Evolutionary conservation across 495 filamentous ascomycete genomes (phyloP).

Genomic region (Lasiosphaeriaceae sp.): DNA sequence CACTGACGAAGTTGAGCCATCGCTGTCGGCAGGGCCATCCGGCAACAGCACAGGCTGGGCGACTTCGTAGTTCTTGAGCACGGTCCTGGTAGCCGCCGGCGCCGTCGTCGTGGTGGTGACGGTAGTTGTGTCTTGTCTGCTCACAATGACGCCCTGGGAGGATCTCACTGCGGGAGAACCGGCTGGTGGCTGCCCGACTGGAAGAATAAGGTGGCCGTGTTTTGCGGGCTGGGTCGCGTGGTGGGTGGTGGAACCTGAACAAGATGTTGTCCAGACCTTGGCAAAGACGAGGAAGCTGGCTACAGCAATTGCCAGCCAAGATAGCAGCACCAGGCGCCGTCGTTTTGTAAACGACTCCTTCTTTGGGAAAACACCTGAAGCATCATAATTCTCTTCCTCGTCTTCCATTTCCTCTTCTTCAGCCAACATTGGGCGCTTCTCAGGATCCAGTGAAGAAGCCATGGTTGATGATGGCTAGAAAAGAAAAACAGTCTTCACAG

Average conservation of each 20-base stretch:
- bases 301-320: slow-evolving; percentile 1
- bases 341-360: not conserved
- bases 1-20: slow-evolving; percentile 22
- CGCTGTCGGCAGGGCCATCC: slow-evolving; percentile 36
- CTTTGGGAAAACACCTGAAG: no score
- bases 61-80: slow-evolving; percentile 64
- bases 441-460: slow-evolving; percentile 6
- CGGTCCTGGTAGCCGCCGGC: slow-evolving; percentile 18
- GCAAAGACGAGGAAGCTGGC: slow-evolving; percentile 5
- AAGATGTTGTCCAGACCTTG: not conserved
- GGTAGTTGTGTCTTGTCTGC: not conserved
- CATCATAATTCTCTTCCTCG: no score
- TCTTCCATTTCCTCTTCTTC: not conserved
- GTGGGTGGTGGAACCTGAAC: not conserved
- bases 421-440: slow-evolving; percentile 10
- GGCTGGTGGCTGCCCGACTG: not conserved
- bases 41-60: slow-evolving; percentile 58
- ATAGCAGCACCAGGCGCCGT: not conserved
- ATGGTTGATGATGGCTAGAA: not conserved
- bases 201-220: no score
- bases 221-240: no score
- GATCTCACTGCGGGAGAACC: not conserved
- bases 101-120: slow-evolving; percentile 16
- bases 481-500: no score
- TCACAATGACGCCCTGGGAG: not conserved